A percentile compares a stretch with the other conserved stretches of the same genome.
Evolutionary conservation across 2,329 filamentous ascomycete genomes (phyloP).

Genomic region (Diplodia sapinea): DNA sequence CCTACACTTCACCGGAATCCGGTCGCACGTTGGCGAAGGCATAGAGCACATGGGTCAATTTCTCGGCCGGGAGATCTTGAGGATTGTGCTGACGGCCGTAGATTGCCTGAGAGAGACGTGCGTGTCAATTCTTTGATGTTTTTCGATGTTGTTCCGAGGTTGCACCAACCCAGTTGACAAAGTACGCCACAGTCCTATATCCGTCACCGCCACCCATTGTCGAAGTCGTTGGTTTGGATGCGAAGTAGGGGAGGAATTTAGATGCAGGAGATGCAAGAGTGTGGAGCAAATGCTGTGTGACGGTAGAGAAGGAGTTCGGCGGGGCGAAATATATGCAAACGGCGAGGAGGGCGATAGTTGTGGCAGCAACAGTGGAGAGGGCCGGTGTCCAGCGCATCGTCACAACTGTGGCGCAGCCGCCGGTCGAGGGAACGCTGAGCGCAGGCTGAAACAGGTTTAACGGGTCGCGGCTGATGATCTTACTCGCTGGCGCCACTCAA

Average conservation of each 20-base stretch:
- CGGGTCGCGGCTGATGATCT: constrained; percentile 22
- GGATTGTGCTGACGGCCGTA: constrained; percentile 87
- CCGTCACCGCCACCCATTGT: constrained; percentile 46
- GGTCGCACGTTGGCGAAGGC: constrained; percentile 85
- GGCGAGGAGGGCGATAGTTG: constrained; percentile 1
- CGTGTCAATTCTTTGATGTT: constrained; percentile 9
- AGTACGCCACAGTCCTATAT: constrained; percentile 74
- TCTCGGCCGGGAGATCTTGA: constrained; percentile 78
- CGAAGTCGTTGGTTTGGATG: background rate
- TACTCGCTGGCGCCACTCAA: constrained; percentile 20
- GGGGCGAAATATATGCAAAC: constrained; percentile 28
- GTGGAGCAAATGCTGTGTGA: constrained; percentile 10
- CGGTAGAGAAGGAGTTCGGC: background rate
- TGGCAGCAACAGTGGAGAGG: constrained; percentile 21
- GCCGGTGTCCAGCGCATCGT: constrained; percentile 26
- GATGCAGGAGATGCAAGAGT: background rate
- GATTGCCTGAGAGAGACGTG: constrained; percentile 65
- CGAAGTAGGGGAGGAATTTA: background rate
- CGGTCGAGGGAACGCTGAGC: constrained; percentile 8
- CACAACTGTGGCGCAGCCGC: constrained; percentile 29
- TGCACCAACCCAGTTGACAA: constrained; percentile 66
- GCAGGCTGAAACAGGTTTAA: constrained; percentile 27
- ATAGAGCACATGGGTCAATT: constrained; percentile 88
- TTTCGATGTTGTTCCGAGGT: background rate
- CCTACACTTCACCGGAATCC: constrained; percentile 72